Conservation (phyloP, 441 rosid genomes). For the Capsella rubella region DNA sequence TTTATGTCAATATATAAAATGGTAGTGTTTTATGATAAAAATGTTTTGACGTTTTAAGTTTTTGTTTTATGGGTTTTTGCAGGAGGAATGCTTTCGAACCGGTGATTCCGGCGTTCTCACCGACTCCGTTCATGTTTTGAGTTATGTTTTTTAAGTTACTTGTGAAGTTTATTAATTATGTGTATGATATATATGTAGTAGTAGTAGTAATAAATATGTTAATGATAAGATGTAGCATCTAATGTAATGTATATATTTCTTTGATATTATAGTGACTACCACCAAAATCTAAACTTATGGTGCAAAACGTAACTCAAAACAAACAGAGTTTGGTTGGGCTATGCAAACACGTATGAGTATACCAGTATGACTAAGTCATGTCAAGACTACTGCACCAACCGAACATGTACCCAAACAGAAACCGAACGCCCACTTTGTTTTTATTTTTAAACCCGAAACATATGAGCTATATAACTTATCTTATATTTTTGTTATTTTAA, state of each 20-base stretch:
- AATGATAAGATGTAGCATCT: conserved; percentile 8
- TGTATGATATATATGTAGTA: conserved; percentile 14
- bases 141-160: neutral
- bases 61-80: conserved; percentile 13
- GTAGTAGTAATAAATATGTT: neutral
- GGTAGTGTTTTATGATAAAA: neutral
- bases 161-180: neutral
- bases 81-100: conserved; percentile 49
- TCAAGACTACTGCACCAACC: neutral
- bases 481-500: no score
- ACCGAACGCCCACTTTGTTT: neutral
- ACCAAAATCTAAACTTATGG: conserved; percentile 1
- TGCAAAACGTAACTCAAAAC: neutral
- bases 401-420: neutral
- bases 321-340: conserved; percentile 2
- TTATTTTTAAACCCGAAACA: no score
- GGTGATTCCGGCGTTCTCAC: conserved; percentile 63
- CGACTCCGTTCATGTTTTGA: conserved; percentile 76
- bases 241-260: conserved; percentile 25
- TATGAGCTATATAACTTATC: no score
- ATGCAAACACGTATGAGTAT: neutral
- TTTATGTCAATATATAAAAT: conserved; percentile 1
- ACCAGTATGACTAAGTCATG: neutral
- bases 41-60: neutral
- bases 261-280: conserved; percentile 2